Percentiles rank a stretch among this genome's conserved stretches.
These are phyloP conservation scores for Syzygium jambos DNA, from an alignment of 345 rosid genomes.

Conservation along the genomic window DNA sequence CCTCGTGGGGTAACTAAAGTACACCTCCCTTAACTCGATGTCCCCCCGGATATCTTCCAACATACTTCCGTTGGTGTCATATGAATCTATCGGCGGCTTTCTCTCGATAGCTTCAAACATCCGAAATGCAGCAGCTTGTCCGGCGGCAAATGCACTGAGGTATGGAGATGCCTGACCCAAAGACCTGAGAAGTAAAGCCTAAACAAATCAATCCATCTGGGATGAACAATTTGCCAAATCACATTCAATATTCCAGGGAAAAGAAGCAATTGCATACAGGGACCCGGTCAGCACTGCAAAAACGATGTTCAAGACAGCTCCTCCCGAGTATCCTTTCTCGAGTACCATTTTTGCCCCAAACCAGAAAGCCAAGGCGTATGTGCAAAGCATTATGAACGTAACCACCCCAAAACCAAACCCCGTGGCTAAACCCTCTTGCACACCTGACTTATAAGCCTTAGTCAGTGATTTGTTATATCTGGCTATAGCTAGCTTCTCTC, in stretches of 20 bases:
- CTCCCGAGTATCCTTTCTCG: constrained; percentile 9
- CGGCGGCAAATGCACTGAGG: constrained; percentile 27
- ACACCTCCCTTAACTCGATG: constrained; percentile 23
- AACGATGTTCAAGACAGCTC: constrained; percentile 5
- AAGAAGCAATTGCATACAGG: background rate
- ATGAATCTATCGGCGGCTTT: constrained; percentile 28
- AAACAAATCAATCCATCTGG: background rate
- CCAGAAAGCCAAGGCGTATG: constrained; percentile 8
- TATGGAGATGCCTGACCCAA: constrained; percentile 39
- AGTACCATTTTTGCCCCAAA: constrained; percentile 6
- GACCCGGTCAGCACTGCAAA: constrained; percentile 6
- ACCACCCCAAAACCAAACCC: constrained; percentile 6
- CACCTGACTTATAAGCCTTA: constrained; percentile 4
- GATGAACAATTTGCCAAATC: background rate
- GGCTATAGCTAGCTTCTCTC: constrained; percentile 6
- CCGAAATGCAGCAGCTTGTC: constrained; percentile 36
- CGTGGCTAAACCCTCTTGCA: constrained; percentile 8
- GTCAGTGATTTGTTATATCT: constrained; percentile 2
- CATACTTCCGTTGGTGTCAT: constrained; percentile 7
- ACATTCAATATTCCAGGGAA: background rate
- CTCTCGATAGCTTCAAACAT: constrained; percentile 33
- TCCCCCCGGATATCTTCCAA: constrained; percentile 25
- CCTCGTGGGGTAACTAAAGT: constrained; percentile 38
- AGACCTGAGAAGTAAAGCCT: constrained; percentile 10
- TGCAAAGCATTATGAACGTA: background rate